These are phyloP conservation scores for Aeschynomene evenia DNA, from an alignment of 306 rosid species.

Conservation along the genomic window DNA sequence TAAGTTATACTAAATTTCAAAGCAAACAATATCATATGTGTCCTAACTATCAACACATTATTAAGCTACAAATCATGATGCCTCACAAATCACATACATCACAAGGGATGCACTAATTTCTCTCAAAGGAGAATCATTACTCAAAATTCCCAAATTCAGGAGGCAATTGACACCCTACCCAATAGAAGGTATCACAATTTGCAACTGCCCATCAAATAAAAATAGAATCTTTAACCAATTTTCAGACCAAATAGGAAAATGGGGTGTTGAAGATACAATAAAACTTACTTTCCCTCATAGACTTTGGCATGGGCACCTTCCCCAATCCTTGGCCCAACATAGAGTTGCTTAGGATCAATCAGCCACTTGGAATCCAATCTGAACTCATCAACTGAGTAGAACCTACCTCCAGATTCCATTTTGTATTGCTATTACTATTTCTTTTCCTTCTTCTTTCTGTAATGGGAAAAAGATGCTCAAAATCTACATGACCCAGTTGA, in stretches of 20 bases:
- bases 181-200: neutral
- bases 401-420: slow-evolving; percentile 94
- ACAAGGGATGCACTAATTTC: neutral
- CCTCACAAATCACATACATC: slow-evolving; percentile 22
- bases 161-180: slow-evolving; percentile 1
- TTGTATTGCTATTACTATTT: neutral
- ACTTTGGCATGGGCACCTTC: slow-evolving; percentile 96
- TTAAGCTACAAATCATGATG: neutral
- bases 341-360: slow-evolving; percentile 81
- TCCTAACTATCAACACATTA: neutral
- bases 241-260: slow-evolving; percentile 17
- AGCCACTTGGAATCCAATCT: slow-evolving; percentile 76
- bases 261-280: neutral
- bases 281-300: slow-evolving; percentile 95
- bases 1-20: slow-evolving; percentile 8
- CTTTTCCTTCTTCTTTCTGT: slow-evolving; percentile 23
- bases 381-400: slow-evolving; percentile 67
- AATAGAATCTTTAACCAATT: slow-evolving; percentile 16
- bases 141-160: slow-evolving; percentile 24
- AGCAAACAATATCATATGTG: neutral
- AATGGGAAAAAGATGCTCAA: slow-evolving; percentile 17
- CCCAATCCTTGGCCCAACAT: slow-evolving; percentile 92
- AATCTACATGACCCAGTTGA: slow-evolving; percentile 35
- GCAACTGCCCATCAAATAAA: slow-evolving; percentile 37
- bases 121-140: neutral